These are phyloP conservation scores for Sarcodon sp. DNA, from an alignment of 768 basidiomycete genomes.

Conservation along the genomic window DNA sequence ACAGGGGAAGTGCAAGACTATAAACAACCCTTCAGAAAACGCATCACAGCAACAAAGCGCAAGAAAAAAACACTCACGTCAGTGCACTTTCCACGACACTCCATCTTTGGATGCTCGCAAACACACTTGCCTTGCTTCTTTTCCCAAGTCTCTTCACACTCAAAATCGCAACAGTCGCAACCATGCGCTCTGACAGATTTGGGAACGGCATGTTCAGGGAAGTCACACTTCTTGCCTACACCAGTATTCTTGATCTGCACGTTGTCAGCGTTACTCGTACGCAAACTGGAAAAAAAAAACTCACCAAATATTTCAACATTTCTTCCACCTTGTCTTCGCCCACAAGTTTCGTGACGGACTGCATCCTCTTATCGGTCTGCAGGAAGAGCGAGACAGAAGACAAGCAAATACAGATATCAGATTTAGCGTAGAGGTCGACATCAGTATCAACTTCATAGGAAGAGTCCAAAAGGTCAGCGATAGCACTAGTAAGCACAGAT, in stretches of 20 bases:
- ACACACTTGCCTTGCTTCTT: slow-evolving; percentile 12
- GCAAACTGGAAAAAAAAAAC: not conserved
- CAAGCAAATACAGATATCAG: slow-evolving; percentile 17
- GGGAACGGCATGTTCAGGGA: slow-evolving; percentile 17
- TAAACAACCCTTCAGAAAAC: too few relatives aligned
- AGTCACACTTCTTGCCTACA: slow-evolving; percentile 15
- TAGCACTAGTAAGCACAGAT: slow-evolving; percentile 4
- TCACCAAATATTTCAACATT: slow-evolving; percentile 13
- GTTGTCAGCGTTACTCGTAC: not conserved
- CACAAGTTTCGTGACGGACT: slow-evolving; percentile 11
- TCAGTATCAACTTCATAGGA: not conserved
- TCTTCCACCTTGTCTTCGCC: slow-evolving; percentile 12
- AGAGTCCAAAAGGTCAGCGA: slow-evolving; percentile 1
- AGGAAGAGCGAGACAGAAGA: slow-evolving; percentile 15
- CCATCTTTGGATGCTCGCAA: slow-evolving; percentile 13
- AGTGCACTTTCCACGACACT: slow-evolving; percentile 19
- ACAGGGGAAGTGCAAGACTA: too few relatives aligned
- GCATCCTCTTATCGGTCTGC: slow-evolving; percentile 10
- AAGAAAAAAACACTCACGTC: not conserved
- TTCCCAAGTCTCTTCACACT: slow-evolving; percentile 13
- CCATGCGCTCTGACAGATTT: slow-evolving; percentile 8
- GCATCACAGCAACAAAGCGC: not conserved
- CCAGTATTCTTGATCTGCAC: slow-evolving; percentile 13
- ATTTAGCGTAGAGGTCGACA: not conserved
- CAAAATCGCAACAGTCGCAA: slow-evolving; percentile 18